Base-by-base conservation (phyloP, 352 stramenopile species). In the Pythium guiyangense region DNA sequence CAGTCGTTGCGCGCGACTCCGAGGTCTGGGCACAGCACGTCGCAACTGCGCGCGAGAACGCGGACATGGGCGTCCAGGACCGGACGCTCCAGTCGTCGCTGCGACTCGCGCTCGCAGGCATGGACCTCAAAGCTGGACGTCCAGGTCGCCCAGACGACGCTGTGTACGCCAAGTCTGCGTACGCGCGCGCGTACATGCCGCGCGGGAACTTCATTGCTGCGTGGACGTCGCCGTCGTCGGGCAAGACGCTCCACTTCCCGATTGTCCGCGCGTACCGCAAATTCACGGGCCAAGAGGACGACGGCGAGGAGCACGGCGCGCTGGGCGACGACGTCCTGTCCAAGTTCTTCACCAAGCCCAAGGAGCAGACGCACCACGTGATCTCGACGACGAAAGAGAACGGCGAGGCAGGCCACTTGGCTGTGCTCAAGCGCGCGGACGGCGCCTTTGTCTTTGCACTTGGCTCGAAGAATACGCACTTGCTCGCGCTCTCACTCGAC, bases 391-490 rank as follows among this genome's bases (percentile, higher is more conserved):
- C 67, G 6, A 93, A 93, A 53, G 83, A 91, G 46, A 93, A 93
- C 51, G 83, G 83, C 44, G 83, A 93, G 47, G 79, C 80, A 2
- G 83, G 73, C 6, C 83, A 93, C 53, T 62, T 93, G 27, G 66
- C 80, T 1, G 79, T 93, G 39, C 64, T 93, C 18, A 88, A 91
- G 63, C 75, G 77, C 9, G 63, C 52, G 6, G 78, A 91, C 48
- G 78, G 77, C n/a, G 49, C 62, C 43, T 91, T 83, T 37, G 54
- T 93, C 4, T 91, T 85, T 62, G 73, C 82, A 10, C 64, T 91
- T 10, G 84, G 84, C 22, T 93, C 84, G 37, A 93, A 93, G 69
- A 93, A 91, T 59, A 90, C 80, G 25, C 84, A 93, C 64, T 57
- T 93, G 48, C 29, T 88, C 8, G 76, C 74, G 9, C 54, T 63